phyloP scores from a whole-genome alignment of 192 early-diverging fungal species.

The Glomus cerebriforme region DNA sequence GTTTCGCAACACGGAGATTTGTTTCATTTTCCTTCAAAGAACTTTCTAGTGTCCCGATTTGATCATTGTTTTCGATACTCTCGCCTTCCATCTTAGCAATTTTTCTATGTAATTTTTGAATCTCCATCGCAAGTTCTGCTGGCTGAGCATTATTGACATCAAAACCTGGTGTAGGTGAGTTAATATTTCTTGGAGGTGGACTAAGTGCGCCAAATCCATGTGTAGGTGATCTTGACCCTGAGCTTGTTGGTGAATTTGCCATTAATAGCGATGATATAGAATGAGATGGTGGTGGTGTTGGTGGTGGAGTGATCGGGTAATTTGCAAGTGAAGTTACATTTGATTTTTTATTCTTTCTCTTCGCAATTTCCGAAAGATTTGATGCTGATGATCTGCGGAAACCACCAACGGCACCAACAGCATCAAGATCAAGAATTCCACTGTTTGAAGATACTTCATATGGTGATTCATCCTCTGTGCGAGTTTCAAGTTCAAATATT shows the following conservation, averaged over 20 bases:
- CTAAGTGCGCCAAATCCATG: background rate
- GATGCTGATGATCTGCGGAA: constrained; percentile 7
- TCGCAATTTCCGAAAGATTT: constrained; percentile 23
- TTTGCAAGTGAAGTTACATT: constrained; percentile 18
- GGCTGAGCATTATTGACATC: background rate
- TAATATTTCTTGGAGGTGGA: constrained; percentile 4
- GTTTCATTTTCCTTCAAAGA: constrained; percentile 50
- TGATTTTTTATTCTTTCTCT: constrained; percentile 27
- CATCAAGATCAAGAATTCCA: constrained; percentile 27
- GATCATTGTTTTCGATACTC: constrained; percentile 38
- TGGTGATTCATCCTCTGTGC: background rate
- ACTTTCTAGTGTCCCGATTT: constrained; percentile 39
- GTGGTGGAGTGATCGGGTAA: constrained; percentile 38
- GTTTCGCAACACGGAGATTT: constrained; percentile 39
- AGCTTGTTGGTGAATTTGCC: constrained; percentile 22
- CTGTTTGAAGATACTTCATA: background rate
- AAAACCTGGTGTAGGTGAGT: constrained; percentile 13
- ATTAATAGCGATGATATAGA: constrained; percentile 15
- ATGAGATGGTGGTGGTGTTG: constrained; percentile 34
- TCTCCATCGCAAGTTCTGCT: constrained; percentile 28
- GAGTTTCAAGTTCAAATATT: constrained; percentile 1
- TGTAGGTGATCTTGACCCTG: constrained; percentile 33
- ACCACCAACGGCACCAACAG: constrained; percentile 14
- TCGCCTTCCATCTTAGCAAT: constrained; percentile 43
- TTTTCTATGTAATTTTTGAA: constrained; percentile 38